phyloP scores from a whole-genome alignment of 768 basidiomycete species.

The Tricholoma terreum region DNA sequence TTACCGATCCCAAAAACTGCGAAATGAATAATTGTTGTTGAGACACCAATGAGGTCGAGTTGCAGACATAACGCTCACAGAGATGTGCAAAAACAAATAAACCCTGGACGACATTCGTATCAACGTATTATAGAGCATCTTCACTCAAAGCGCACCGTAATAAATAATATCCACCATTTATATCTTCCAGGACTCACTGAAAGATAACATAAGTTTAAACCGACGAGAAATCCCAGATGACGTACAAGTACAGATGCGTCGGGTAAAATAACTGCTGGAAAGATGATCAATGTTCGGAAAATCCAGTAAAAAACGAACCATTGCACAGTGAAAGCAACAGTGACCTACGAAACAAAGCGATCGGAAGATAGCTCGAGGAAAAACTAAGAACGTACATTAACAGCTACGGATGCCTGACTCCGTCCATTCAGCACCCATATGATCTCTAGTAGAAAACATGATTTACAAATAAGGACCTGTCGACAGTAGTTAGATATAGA shows the following conservation, averaged over 20 bases:
- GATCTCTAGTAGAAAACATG: neutral
- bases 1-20: conserved; percentile 41
- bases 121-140: neutral
- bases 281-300: neutral
- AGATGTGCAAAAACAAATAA: conserved; percentile 39
- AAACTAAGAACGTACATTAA: conserved; percentile 28
- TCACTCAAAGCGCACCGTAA: conserved; percentile 26
- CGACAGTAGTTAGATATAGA: neutral
- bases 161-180: conserved; percentile 35
- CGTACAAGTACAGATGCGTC: conserved; percentile 38
- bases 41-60: neutral
- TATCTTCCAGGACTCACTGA: conserved; percentile 32
- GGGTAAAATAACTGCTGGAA: conserved; percentile 35
- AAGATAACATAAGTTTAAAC: neutral
- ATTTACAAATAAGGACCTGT: conserved; percentile 37
- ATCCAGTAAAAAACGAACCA: conserved; percentile 23
- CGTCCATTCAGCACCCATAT: neutral
- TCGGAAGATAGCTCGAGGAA: neutral
- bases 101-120: conserved; percentile 11
- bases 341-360: conserved; percentile 28
- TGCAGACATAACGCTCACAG: conserved; percentile 25
- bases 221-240: neutral
- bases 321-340: conserved; percentile 42
- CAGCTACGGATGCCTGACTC: conserved; percentile 33
- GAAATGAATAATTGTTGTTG: neutral